Percentiles rank a stretch among this genome's conserved stretches.
These are phyloP conservation scores for Bullera alba DNA, from an alignment of 768 basidiomycete genomes.

Conservation along the genomic window DNA sequence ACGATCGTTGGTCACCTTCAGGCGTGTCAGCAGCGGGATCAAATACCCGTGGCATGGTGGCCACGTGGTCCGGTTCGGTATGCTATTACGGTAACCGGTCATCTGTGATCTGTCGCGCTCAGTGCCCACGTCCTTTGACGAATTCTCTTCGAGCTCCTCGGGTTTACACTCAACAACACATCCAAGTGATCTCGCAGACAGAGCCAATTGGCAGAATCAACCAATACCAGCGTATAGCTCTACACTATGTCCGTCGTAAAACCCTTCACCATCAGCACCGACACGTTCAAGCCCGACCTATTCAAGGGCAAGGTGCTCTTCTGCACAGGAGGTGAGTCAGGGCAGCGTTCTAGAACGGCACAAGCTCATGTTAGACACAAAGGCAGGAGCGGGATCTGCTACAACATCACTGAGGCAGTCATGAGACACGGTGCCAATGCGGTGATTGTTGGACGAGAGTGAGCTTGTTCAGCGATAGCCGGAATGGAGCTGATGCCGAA, in stretches of 20 bases:
- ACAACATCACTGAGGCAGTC: conserved; percentile 73
- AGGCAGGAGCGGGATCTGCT: conserved; percentile 74
- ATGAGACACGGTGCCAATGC: conserved; percentile 69
- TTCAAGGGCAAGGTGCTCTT: conserved; percentile 77
- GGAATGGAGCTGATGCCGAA: not conserved
- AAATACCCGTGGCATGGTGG: no score
- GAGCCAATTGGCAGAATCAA: no score
- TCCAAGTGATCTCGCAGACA: no score
- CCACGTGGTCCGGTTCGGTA: no score
- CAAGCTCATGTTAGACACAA: not conserved
- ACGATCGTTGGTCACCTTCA: no score
- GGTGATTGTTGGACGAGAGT: conserved; percentile 82
- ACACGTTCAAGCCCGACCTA: conserved; percentile 62
- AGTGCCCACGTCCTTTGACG: no score
- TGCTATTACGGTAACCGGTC: no score
- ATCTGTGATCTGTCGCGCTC: no score
- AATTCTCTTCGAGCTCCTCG: no score
- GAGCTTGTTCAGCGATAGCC: conserved; percentile 38
- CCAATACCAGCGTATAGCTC: no score
- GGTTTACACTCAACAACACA: no score
- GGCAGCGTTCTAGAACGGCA: not conserved
- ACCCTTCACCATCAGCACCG: not conserved
- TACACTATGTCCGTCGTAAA: not conserved
- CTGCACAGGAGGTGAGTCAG: conserved; percentile 70
- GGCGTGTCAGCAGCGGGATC: no score